Conservation (phyloP, 164 flowering plant genomes). For the Akebia trifoliata region DNA sequence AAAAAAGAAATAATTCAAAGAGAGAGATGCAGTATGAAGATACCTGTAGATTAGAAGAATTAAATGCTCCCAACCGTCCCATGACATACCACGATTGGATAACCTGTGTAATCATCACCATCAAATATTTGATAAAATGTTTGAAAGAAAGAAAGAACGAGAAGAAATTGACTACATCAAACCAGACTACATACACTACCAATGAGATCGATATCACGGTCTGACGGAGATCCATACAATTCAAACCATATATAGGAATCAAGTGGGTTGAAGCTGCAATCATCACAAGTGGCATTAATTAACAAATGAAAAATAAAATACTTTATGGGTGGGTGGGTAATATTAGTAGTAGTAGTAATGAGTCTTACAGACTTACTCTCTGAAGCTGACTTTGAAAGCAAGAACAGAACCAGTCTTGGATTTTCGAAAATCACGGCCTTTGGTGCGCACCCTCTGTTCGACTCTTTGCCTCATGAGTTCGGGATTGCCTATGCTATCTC, state of each 20-base stretch:
- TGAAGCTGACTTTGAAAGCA: conserved; percentile 89
- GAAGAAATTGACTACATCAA: not conserved
- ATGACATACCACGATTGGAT: conserved; percentile 91
- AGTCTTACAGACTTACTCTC: conserved; percentile 65
- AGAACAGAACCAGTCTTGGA: conserved; percentile 81
- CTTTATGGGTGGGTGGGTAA: too few relatives aligned
- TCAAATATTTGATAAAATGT: not conserved
- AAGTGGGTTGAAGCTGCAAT: conserved; percentile 73
- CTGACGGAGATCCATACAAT: conserved; percentile 83
- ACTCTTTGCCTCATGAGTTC: conserved; percentile 83
- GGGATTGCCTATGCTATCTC: conserved; percentile 92
- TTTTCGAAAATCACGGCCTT: conserved; percentile 64
- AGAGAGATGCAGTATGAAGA: not conserved
- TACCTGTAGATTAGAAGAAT: conserved; percentile 88
- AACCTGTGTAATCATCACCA: conserved; percentile 41
- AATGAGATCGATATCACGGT: conserved; percentile 78
- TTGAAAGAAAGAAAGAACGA: not conserved
- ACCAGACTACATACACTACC: conserved; percentile 66
- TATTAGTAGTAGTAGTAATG: too few relatives aligned
- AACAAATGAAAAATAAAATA: not conserved
- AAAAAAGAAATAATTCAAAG: not conserved
- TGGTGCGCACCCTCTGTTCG: conserved; percentile 66
- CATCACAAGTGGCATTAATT: not conserved
- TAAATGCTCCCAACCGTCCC: conserved; percentile 90
- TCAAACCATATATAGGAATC: conserved; percentile 89